Percentiles rank a stretch among this genome's conserved stretches.
Evolutionary conservation across 306 rosid genomes (phyloP).

Genomic region (Rosa persica): DNA sequence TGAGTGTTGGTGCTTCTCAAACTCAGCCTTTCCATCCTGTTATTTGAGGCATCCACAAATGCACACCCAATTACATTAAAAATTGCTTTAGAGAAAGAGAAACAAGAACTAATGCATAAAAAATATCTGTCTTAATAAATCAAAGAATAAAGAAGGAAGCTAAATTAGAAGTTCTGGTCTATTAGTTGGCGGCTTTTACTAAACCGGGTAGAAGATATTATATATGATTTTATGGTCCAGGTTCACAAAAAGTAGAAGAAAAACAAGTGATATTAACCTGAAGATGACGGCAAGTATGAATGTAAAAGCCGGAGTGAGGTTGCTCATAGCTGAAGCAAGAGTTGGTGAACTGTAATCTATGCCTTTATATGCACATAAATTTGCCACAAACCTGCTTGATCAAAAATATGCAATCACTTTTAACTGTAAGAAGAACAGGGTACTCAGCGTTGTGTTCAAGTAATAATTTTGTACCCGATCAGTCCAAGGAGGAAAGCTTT

Average conservation of each 20-base stretch:
- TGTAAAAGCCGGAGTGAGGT: constrained; percentile 56
- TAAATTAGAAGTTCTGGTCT: not conserved
- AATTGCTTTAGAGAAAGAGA: not conserved
- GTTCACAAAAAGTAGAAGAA: not conserved
- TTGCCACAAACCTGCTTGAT: constrained; percentile 30
- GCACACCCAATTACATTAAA: not conserved
- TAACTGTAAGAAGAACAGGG: not conserved
- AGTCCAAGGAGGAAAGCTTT: constrained; percentile 45
- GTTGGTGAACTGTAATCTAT: constrained; percentile 53
- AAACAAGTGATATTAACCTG: constrained; percentile 33
- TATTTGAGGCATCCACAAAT: not conserved
- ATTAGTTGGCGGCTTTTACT: not conserved
- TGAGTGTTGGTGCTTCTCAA: constrained; percentile 34
- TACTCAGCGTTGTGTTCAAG: not conserved
- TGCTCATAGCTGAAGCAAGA: constrained; percentile 42
- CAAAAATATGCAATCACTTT: not conserved
- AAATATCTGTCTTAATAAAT: not conserved
- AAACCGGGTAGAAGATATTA: not conserved
- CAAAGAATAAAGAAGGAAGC: not conserved
- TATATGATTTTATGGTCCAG: not conserved
- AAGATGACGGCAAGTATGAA: constrained; percentile 55
- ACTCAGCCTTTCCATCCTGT: constrained; percentile 51
- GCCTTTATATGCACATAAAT: constrained; percentile 47
- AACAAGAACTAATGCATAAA: not conserved
- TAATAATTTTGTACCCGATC: constrained; percentile 38